These are phyloP conservation scores for Fraxinus pennsylvanica DNA, from an alignment of 257 asterid genomes.

Conservation along the genomic window DNA sequence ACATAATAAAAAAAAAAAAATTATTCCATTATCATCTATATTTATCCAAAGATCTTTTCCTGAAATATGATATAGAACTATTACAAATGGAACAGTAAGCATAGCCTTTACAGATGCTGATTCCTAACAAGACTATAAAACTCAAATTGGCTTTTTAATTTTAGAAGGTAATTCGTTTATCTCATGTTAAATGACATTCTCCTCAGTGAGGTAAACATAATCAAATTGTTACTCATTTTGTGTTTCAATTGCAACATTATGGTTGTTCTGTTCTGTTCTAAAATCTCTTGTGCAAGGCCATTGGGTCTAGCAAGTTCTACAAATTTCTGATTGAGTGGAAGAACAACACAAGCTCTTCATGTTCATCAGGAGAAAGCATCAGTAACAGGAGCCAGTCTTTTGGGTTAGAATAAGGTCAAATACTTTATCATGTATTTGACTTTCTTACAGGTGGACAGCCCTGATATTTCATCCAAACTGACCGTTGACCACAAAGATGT, in stretches of 20 bases:
- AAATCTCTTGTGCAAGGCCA: not conserved
- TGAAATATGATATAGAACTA: not conserved
- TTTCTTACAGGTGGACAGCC: not conserved
- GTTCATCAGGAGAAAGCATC: not conserved
- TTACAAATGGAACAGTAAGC: not conserved
- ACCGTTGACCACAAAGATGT: not conserved
- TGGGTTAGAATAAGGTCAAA: constrained; percentile 33
- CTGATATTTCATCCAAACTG: not conserved
- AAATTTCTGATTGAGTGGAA: not conserved
- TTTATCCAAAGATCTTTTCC: not conserved
- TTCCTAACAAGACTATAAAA: not conserved
- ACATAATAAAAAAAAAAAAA: not conserved
- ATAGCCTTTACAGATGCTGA: not conserved
- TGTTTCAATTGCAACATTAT: not conserved
- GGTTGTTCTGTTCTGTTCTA: constrained; percentile 6
- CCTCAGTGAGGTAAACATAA: not conserved
- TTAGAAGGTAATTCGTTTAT: not conserved
- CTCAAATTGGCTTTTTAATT: constrained; percentile 8
- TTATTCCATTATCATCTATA: not conserved
- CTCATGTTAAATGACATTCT: not conserved
- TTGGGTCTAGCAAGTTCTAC: not conserved
- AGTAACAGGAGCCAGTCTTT: not conserved
- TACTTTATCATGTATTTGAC: not conserved
- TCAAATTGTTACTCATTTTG: not conserved
- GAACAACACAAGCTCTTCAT: not conserved